Evolutionary conservation across 768 basidiomycete genomes (phyloP).

Genomic region (Asterophora lycoperdoides): DNA sequence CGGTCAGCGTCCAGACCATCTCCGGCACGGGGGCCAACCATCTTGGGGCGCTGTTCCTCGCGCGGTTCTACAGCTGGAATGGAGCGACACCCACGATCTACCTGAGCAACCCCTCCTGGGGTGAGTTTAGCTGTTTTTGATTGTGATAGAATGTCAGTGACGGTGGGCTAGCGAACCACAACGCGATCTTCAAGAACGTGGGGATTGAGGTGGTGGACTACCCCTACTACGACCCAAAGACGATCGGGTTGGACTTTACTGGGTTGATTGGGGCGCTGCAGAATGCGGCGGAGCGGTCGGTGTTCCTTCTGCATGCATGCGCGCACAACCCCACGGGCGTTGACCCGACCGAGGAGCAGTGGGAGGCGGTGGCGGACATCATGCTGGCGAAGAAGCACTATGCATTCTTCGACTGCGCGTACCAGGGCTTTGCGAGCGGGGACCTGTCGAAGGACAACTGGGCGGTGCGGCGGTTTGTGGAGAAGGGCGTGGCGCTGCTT

Average conservation of each 20-base stretch:
- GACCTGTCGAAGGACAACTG: slow-evolving; percentile 88
- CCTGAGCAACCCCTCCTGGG: slow-evolving; percentile 94
- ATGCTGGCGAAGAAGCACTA: slow-evolving; percentile 75
- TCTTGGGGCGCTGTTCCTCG: slow-evolving; percentile 83
- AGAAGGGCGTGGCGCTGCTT: slow-evolving; percentile 67
- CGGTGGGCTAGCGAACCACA: slow-evolving; percentile 67
- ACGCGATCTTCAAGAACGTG: slow-evolving; percentile 86
- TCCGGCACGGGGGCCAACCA: slow-evolving; percentile 97
- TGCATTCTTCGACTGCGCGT: slow-evolving; percentile 93
- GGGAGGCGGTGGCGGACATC: slow-evolving; percentile 70
- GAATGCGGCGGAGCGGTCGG: slow-evolving; percentile 67
- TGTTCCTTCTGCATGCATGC: slow-evolving; percentile 89
- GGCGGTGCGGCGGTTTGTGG: slow-evolving; percentile 86
- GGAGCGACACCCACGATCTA: slow-evolving; percentile 61
- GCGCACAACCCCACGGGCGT: slow-evolving; percentile 98
- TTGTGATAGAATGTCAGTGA: not conserved
- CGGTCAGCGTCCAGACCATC: slow-evolving; percentile 85
- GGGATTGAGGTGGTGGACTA: slow-evolving; percentile 85
- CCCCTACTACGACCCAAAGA: slow-evolving; percentile 91
- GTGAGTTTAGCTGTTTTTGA: slow-evolving; percentile 39
- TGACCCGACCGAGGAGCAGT: slow-evolving; percentile 86
- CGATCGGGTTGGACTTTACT: slow-evolving; percentile 78
- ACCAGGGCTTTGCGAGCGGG: slow-evolving; percentile 96
- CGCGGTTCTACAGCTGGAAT: slow-evolving; percentile 74
- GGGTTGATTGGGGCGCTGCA: slow-evolving; percentile 61